Percentiles rank a stretch among this genome's conserved stretches.
These are phyloP conservation scores for Xylaria cubensis DNA, from an alignment of 495 filamentous ascomycete species.

Conservation along the genomic window DNA sequence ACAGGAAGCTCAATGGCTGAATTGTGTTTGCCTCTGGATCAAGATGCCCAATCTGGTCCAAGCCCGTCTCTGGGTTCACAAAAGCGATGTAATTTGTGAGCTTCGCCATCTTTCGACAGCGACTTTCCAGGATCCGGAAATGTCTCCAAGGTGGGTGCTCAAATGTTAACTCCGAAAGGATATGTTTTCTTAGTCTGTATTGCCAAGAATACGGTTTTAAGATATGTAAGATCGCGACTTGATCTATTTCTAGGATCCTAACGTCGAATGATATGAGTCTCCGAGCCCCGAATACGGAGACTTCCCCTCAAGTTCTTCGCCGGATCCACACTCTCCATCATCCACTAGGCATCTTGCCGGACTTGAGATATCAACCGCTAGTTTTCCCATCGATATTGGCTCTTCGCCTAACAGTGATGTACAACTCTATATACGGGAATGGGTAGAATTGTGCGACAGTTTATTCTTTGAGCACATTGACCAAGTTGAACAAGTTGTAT, in stretches of 20 bases:
- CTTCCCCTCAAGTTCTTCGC: neutral
- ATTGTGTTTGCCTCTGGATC: conserved; percentile 49
- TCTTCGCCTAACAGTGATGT: too few relatives aligned
- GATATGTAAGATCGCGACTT: neutral
- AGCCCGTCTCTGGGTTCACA: conserved; percentile 32
- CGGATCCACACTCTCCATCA: conserved; percentile 7
- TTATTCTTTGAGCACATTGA: too few relatives aligned
- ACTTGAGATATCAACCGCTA: neutral
- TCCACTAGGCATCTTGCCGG: neutral
- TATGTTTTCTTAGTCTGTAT: neutral
- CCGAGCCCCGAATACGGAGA: conserved; percentile 9
- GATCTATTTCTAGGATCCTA: neutral
- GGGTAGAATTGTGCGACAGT: too few relatives aligned
- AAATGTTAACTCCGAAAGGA: neutral
- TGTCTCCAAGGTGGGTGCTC: neutral
- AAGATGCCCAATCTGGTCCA: conserved; percentile 55
- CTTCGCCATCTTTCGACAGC: conserved; percentile 7
- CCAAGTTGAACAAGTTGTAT: too few relatives aligned
- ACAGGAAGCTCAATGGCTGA: conserved; percentile 55
- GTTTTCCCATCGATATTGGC: too few relatives aligned
- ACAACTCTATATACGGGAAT: too few relatives aligned
- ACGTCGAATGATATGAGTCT: conserved; percentile 5
- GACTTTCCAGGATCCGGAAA: neutral
- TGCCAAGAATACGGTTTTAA: neutral
- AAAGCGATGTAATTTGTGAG: conserved; percentile 49